Percentiles rank a stretch among this genome's conserved stretches.
Evolutionary conservation across 78 protist genomes (phyloP).

Genomic region (Speleostelium caveatum): DNA sequence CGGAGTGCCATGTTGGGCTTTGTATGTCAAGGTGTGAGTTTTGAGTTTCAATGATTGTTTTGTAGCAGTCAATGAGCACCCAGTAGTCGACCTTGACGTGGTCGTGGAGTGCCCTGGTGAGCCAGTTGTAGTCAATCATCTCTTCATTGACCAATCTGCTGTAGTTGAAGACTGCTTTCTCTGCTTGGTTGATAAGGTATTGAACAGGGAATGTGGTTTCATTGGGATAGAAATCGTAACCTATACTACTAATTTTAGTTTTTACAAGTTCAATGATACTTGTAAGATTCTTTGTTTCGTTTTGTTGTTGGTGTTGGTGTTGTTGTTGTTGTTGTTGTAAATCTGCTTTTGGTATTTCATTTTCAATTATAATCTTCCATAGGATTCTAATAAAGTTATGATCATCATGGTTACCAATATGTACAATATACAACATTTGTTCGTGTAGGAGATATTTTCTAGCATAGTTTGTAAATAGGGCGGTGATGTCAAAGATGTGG

Average conservation of each 20-base stretch:
- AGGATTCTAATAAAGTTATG: constrained; percentile 35
- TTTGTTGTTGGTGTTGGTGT: not conserved
- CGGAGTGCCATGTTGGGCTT: not conserved
- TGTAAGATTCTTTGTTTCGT: not conserved
- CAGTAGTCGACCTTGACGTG: constrained; percentile 48
- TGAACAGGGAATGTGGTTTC: constrained; percentile 42
- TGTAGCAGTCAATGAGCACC: constrained; percentile 27
- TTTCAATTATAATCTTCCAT: constrained; percentile 63
- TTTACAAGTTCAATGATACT: constrained; percentile 3
- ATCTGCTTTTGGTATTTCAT: constrained; percentile 19
- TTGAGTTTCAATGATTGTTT: constrained; percentile 16
- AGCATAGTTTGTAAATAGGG: constrained; percentile 35
- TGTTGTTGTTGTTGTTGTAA: too few relatives aligned
- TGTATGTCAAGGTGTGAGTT: not conserved
- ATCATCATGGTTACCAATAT: constrained; percentile 61
- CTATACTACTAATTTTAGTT: constrained; percentile 27
- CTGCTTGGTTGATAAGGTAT: constrained; percentile 21
- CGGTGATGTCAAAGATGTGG: constrained; percentile 20
- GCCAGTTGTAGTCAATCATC: not conserved
- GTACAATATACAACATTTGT: constrained; percentile 46
- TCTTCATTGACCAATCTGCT: not conserved
- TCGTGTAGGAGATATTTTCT: constrained; percentile 55
- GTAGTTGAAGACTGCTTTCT: not conserved
- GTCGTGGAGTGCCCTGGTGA: constrained; percentile 6
- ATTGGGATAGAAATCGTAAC: constrained; percentile 62